Evolutionary conservation across 352 stramenopile genomes (phyloP).

Genomic region (Phytophthora hybrid): DNA sequence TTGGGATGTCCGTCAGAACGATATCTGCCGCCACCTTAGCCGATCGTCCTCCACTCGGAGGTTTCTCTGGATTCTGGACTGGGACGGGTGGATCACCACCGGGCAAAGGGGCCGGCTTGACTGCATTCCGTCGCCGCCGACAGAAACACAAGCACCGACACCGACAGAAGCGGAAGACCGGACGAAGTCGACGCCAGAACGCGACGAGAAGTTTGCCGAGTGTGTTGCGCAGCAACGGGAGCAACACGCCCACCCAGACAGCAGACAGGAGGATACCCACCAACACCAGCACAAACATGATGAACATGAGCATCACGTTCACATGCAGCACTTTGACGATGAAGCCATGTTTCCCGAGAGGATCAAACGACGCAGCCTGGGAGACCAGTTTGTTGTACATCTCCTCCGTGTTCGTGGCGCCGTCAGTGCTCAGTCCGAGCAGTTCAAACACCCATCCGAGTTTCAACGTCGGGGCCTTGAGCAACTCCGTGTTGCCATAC

Average conservation of each 20-base stretch:
- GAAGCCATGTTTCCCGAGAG: slow-evolving; percentile 60
- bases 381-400: slow-evolving; percentile 56
- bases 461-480: slow-evolving; percentile 65
- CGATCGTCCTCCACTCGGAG: slow-evolving; percentile 24
- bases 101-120: slow-evolving; percentile 24
- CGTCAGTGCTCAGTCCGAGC: slow-evolving; percentile 44
- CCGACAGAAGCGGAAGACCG: slow-evolving; percentile 27
- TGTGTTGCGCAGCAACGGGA: slow-evolving; percentile 58
- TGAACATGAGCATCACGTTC: slow-evolving; percentile 79
- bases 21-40: slow-evolving; percentile 57
- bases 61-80: slow-evolving; percentile 3
- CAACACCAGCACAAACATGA: slow-evolving; percentile 67
- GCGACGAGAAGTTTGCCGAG: slow-evolving; percentile 41
- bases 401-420: slow-evolving; percentile 38
- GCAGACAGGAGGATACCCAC: slow-evolving; percentile 66
- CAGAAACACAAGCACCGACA: slow-evolving; percentile 36
- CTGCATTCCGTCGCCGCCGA: slow-evolving; percentile 23
- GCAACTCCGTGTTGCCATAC: slow-evolving; percentile 79
- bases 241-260: slow-evolving; percentile 57
- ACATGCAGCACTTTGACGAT: slow-evolving; percentile 76
- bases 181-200: slow-evolving; percentile 44
- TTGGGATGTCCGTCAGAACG: slow-evolving; percentile 22
- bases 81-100: not conserved
- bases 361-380: slow-evolving; percentile 54
- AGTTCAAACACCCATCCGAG: slow-evolving; percentile 50